phyloP scores from a whole-genome alignment of 2,329 filamentous ascomycete genomes.

The Verruconis gallopava region DNA sequence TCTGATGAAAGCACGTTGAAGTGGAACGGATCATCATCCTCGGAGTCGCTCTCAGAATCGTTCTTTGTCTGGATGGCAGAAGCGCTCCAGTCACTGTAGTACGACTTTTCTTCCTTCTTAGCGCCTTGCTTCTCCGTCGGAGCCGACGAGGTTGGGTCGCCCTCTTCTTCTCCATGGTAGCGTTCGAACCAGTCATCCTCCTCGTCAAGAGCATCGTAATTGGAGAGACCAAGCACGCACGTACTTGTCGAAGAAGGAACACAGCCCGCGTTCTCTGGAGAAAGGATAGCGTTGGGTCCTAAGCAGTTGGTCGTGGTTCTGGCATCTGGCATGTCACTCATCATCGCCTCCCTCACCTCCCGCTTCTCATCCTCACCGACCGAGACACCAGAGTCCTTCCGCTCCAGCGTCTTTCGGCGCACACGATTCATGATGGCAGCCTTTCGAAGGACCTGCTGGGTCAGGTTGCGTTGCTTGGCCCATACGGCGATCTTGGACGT shows the following conservation, averaged over 20 bases:
- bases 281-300: neutral
- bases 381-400: conserved; percentile 9
- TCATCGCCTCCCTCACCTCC: neutral
- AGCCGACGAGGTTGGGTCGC: neutral
- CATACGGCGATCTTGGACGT: conserved; percentile 34
- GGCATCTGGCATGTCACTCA: conserved; percentile 17
- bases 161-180: conserved; percentile 5
- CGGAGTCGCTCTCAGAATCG: conserved; percentile 7
- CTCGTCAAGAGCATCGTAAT: conserved; percentile 30
- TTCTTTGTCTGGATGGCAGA: neutral
- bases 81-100: conserved; percentile 8
- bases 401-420: conserved; percentile 19
- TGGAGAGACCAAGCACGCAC: conserved; percentile 25
- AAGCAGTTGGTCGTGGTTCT: neutral
- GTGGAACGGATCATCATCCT: neutral
- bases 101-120: conserved; percentile 1
- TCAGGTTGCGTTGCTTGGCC: conserved; percentile 35
- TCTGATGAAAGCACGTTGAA: conserved; percentile 1
- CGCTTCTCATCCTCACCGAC: conserved; percentile 6
- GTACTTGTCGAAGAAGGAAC: neutral
- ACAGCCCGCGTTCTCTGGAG: neutral
- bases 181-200: conserved; percentile 18
- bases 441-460: conserved; percentile 43
- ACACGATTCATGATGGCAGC: conserved; percentile 54
- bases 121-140: neutral